Conservation (phyloP, 2,329 filamentous ascomycete genomes). For the Calonectria montana region DNA sequence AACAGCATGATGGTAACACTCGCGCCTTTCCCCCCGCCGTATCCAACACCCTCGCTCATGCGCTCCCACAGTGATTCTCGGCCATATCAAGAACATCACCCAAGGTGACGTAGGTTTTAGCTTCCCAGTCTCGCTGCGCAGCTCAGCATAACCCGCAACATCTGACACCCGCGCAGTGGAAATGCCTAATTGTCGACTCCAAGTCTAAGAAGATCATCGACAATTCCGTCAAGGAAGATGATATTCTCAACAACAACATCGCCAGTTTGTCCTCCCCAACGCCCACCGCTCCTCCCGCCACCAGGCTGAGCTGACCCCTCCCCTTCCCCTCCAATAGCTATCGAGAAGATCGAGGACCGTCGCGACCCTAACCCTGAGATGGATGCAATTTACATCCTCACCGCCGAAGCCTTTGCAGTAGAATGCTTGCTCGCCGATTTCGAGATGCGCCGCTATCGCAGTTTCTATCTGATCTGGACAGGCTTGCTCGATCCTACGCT, state of each 20-base stretch:
- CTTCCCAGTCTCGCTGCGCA: not conserved
- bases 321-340: conserved; percentile 70
- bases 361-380: conserved; percentile 87
- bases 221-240: conserved; percentile 93
- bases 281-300: conserved; percentile 21
- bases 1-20: conserved; percentile 70
- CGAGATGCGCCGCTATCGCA: conserved; percentile 83
- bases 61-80: conserved; percentile 47
- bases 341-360: conserved; percentile 91
- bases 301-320: conserved; percentile 27
- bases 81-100: conserved; percentile 78
- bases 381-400: conserved; percentile 94
- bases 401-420: conserved; percentile 87
- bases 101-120: conserved; percentile 76
- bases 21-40: not conserved
- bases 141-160: not conserved
- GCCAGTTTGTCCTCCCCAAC: conserved; percentile 74
- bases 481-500: conserved; percentile 76
- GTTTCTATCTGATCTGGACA: conserved; percentile 87
- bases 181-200: conserved; percentile 92
- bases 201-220: conserved; percentile 86
- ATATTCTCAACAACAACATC: conserved; percentile 96
- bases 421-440: conserved; percentile 96
- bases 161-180: conserved; percentile 75
- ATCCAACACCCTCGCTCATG: conserved; percentile 18